Conservation (phyloP, 2,329 filamentous ascomycete genomes). For the Aureobasidium sp. region DNA sequence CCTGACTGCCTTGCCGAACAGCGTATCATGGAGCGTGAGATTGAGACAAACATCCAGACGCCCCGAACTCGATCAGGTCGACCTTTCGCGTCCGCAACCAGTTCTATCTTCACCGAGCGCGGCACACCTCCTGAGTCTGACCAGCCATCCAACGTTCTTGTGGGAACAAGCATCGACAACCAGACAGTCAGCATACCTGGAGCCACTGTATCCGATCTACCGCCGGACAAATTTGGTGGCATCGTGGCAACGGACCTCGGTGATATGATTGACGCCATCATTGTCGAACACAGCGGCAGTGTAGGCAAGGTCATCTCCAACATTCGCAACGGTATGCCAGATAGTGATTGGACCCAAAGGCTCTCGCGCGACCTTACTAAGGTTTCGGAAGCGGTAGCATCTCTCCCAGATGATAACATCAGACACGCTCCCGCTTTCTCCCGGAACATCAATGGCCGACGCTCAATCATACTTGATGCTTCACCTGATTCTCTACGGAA, state of each 20-base stretch:
- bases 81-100: conserved; percentile 1
- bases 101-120: conserved; percentile 15
- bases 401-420: conserved; percentile 22
- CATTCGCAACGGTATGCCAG: conserved; percentile 23
- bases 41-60: background rate
- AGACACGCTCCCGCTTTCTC: conserved; percentile 16
- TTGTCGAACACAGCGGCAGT: conserved; percentile 34
- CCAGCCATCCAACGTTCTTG: conserved; percentile 13
- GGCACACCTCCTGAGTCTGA: conserved; percentile 12
- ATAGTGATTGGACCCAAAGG: conserved; percentile 20
- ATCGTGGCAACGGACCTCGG: conserved; percentile 29
- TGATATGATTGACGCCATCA: conserved; percentile 34
- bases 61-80: background rate
- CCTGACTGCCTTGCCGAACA: conserved; percentile 29
- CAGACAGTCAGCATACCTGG: conserved; percentile 18
- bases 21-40: conserved; percentile 22
- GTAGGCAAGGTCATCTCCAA: conserved; percentile 36
- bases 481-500: conserved; percentile 20
- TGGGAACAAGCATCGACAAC: conserved; percentile 16
- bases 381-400: conserved; percentile 23
- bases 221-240: conserved; percentile 22
- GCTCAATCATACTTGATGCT: conserved; percentile 27
- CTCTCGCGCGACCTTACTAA: conserved; percentile 24
- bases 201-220: conserved; percentile 12
- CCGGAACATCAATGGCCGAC: conserved; percentile 6